Conservation (phyloP, 805 yeast species). For the Metschnikowia lachancei region DNA sequence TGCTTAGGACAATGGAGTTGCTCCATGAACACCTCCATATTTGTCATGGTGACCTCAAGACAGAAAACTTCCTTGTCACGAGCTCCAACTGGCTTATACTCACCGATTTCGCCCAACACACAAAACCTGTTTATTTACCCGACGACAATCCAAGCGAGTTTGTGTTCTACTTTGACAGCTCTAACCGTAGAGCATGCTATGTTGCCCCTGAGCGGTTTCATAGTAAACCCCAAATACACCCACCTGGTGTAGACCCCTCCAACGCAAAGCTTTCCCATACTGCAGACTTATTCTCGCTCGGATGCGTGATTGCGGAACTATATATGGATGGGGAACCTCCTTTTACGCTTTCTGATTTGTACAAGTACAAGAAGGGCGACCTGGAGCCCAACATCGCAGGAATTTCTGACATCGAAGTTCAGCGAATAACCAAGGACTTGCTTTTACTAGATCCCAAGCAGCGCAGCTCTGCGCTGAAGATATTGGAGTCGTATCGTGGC, state of each 20-base stretch:
- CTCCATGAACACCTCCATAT: constrained; percentile 59
- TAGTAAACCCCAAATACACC: constrained; percentile 25
- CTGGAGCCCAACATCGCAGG: constrained; percentile 60
- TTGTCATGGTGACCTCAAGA: constrained; percentile 87
- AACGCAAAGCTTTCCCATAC: constrained; percentile 42
- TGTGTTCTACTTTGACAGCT: constrained; percentile 88
- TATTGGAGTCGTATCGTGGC: constrained; percentile 50
- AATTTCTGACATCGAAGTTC: constrained; percentile 50
- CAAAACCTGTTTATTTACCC: constrained; percentile 80
- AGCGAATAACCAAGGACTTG: constrained; percentile 60
- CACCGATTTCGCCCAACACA: constrained; percentile 75
- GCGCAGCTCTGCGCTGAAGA: constrained; percentile 54
- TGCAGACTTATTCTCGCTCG: constrained; percentile 82
- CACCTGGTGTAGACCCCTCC: neutral
- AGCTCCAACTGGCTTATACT: constrained; percentile 85
- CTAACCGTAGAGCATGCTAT: constrained; percentile 82
- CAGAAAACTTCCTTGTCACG: constrained; percentile 83
- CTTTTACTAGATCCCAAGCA: constrained; percentile 58
- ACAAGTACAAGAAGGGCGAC: constrained; percentile 72
- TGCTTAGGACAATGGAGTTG: constrained; percentile 58
- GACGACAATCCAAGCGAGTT: constrained; percentile 92
- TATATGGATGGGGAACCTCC: constrained; percentile 83
- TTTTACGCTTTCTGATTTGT: constrained; percentile 82
- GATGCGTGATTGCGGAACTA: constrained; percentile 89
- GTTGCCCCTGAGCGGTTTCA: constrained; percentile 90